Evolutionary conservation across 2,329 filamentous ascomycete species (phyloP).

Genomic region (Penicillium sp.): DNA sequence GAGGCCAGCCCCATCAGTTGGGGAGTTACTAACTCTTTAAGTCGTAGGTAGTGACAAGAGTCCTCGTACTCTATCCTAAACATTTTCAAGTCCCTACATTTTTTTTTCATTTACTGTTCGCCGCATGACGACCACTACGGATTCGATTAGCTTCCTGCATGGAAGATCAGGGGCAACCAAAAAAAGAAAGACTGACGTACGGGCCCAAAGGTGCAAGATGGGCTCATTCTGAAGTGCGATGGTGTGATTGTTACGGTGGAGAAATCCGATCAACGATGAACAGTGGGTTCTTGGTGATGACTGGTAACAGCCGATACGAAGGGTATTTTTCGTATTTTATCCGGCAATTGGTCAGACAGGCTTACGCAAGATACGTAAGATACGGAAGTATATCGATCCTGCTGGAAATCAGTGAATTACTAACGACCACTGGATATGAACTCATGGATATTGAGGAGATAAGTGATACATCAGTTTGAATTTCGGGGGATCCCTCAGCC

Average conservation of each 20-base stretch:
- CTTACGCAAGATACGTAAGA: slow-evolving; percentile 3
- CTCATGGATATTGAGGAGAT: neutral
- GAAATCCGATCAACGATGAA: slow-evolving; percentile 2
- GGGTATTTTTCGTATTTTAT: neutral
- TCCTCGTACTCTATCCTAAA: neutral
- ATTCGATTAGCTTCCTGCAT: slow-evolving; percentile 26
- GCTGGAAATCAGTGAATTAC: neutral
- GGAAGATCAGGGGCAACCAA: slow-evolving; percentile 31
- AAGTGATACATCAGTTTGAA: neutral
- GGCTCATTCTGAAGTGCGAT: slow-evolving; percentile 28
- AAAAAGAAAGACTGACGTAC: slow-evolving; percentile 27
- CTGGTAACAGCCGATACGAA: neutral
- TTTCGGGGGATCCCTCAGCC: neutral
- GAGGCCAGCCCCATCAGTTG: neutral
- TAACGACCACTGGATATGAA: neutral
- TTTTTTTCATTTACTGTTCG: slow-evolving; percentile 2
- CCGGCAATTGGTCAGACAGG: neutral
- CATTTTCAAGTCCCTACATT: neutral
- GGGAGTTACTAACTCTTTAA: neutral
- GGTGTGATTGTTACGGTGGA: slow-evolving; percentile 29
- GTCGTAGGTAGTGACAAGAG: neutral
- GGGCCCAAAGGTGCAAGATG: slow-evolving; percentile 24
- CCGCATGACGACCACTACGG: slow-evolving; percentile 14
- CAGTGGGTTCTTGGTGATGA: neutral
- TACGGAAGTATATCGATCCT: neutral